phyloP scores from a whole-genome alignment of 2,329 filamentous ascomycete species.

The Botryotinia narcissicola region DNA sequence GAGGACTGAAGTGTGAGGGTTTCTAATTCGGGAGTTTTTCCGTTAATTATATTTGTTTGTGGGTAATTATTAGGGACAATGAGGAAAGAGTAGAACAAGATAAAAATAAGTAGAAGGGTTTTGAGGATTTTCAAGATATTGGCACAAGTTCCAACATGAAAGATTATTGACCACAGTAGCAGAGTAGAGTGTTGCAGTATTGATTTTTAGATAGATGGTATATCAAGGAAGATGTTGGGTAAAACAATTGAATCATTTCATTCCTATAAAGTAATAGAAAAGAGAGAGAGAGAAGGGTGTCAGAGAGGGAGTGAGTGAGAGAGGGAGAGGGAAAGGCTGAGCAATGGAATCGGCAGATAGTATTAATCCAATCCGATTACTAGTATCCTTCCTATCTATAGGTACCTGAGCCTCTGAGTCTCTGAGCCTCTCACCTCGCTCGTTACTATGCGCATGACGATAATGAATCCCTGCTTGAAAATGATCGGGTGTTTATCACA shows the following conservation, averaged over 20 bases:
- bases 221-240: neutral
- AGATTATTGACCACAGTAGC: neutral
- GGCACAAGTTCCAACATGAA: neutral
- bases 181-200: neutral
- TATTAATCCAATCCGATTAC: neutral
- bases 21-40: neutral
- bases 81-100: neutral
- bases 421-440: no score
- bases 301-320: no score
- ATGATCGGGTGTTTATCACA: neutral
- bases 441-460: constrained; percentile 6
- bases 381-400: no score
- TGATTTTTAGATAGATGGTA: neutral
- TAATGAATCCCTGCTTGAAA: constrained; percentile 1
- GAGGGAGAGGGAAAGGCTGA: neutral
- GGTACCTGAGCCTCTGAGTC: no score
- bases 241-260: neutral
- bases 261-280: neutral
- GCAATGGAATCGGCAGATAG: neutral
- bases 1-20: neutral
- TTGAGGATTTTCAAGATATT: constrained; percentile 9
- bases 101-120: constrained; percentile 11
- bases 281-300: neutral
- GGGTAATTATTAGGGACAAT: neutral
- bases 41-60: neutral